Evolutionary conservation across 2,329 filamentous ascomycete genomes (phyloP), one percentile per base, ranked within the genome.

Genomic region (Whalleya microplaca): DNA sequence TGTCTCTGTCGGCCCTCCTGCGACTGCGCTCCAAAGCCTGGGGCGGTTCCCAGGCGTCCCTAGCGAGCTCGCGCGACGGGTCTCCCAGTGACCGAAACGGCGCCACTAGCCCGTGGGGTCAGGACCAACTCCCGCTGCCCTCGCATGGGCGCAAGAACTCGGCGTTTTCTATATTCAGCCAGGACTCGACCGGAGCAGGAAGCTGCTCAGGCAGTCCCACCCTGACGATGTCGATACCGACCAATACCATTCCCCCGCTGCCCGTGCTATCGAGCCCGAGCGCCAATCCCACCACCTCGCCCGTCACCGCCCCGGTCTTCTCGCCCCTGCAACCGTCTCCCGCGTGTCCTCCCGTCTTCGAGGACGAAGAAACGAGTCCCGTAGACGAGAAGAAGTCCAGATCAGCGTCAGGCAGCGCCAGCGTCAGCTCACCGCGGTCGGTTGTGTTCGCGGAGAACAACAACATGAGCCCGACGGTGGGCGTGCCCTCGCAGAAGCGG

Each of bases 21-120:
- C 88, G 86, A 59, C 73, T 96, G 42, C 84, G 92, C 2, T 87
- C 84, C 10, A 87, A 84, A 48, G 88, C 92, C 0, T 96, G 91
- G 84, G 91, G 91, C 21, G 89, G 90, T 3, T 95, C 91, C 55
- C 89, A 91, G 66, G 86, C 82, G 1, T 94, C 90, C 65, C 74
- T 92, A 5, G 79, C 80, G 49, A 89, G 84, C 61, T 84, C 82
- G 42, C 74, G 80, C 19, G 72, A 73, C 14, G 69, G 68, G 14
- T 70, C 68, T 29, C 66, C 64, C 4, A 69, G 66, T 41, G 69
- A 72, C 53, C 79, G 75, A 1, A 82, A 83, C 21, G 76, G 74
- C 48, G 74, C 77, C 2, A 72, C 69, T 18, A 81, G 77, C 16
- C 81, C 81, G 0, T 74, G 72, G 69, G 66, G 66, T 19, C 73